A percentile compares a stretch with the other conserved stretches of the same genome.
These are phyloP conservation scores for Colletotrichum theobromicola DNA, from an alignment of 2,329 filamentous ascomycete genomes.

Conservation along the genomic window DNA sequence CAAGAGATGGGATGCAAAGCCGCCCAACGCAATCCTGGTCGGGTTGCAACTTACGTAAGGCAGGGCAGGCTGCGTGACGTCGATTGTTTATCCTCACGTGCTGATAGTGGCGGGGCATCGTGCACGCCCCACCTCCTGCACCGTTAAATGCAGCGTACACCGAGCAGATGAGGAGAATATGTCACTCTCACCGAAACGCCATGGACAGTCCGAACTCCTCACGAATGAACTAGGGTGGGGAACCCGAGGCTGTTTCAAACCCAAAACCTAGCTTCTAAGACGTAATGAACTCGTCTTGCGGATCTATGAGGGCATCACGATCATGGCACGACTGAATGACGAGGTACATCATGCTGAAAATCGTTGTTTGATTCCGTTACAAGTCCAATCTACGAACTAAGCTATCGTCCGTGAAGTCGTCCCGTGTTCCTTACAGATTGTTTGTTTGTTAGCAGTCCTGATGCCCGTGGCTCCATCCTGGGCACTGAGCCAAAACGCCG, in stretches of 20 bases:
- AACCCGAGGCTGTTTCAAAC: slow-evolving; percentile 3
- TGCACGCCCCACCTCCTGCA: too few relatives aligned
- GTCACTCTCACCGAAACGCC: background rate
- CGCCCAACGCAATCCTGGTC: slow-evolving; percentile 7
- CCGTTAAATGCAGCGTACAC: background rate
- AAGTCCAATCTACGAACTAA: background rate
- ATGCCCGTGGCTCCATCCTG: background rate
- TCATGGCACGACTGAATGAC: background rate
- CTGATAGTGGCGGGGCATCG: background rate
- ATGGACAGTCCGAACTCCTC: background rate
- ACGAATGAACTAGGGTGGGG: background rate
- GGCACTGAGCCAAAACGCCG: slow-evolving; percentile 3
- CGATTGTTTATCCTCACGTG: slow-evolving; percentile 5
- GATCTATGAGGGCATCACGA: background rate
- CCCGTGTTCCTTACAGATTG: background rate
- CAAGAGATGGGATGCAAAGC: background rate
- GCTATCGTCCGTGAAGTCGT: background rate
- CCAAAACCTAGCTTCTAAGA: background rate
- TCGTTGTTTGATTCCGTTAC: background rate
- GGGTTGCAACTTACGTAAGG: slow-evolving; percentile 5
- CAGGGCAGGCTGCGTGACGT: background rate
- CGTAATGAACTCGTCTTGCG: background rate
- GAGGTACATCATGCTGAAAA: background rate
- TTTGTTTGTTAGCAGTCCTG: background rate
- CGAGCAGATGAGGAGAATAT: background rate